phyloP scores from a whole-genome alignment of 768 basidiomycete genomes.

The Leccinum broughii region DNA sequence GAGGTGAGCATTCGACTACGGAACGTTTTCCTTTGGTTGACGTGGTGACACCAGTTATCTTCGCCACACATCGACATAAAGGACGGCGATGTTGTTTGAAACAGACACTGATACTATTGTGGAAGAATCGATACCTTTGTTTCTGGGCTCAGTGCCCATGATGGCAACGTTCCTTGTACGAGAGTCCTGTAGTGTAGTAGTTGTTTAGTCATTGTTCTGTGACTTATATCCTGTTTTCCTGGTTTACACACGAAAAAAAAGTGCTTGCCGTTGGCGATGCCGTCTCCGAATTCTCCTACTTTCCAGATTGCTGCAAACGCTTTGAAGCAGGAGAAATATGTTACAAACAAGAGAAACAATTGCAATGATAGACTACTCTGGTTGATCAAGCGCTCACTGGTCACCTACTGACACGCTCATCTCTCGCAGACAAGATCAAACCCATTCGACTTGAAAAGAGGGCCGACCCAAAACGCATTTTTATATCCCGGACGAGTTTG shows the following conservation, averaged over 20 bases:
- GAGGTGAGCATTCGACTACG: constrained; percentile 19
- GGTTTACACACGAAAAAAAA: background rate
- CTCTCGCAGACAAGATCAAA: background rate
- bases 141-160: background rate
- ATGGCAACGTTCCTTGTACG: background rate
- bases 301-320: background rate
- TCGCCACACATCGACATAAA: constrained; percentile 11
- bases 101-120: background rate
- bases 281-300: background rate
- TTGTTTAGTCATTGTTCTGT: background rate
- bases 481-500: background rate
- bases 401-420: background rate
- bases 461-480: background rate
- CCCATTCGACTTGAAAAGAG: background rate
- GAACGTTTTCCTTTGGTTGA: background rate
- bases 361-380: too few species aligned
- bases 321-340: too few species aligned
- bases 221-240: background rate
- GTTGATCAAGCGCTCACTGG: too few species aligned
- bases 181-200: background rate
- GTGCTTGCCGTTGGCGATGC: background rate
- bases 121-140: background rate
- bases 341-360: background rate
- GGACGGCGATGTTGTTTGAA: constrained; percentile 7
- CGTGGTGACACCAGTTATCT: background rate